A percentile compares a stretch with the other conserved stretches of the same genome.
Evolutionary conservation across 2,329 filamentous ascomycete species (phyloP).

Genomic region (Aurifilum marmelostoma): DNA sequence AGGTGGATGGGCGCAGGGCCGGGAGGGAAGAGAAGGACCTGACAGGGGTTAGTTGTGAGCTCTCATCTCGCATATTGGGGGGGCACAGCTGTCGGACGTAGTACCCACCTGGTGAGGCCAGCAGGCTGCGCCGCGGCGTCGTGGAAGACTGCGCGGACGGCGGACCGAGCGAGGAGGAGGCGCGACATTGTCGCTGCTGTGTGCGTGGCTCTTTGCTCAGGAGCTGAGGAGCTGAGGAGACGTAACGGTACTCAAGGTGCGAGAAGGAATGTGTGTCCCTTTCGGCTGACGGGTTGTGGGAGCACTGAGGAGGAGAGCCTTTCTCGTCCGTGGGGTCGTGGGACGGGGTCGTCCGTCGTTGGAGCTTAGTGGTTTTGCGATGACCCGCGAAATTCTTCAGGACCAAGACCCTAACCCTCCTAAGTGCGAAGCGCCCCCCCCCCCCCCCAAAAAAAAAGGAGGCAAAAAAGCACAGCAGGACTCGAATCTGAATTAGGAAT

Average conservation of each 20-base stretch:
- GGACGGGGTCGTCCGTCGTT: not conserved
- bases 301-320: not conserved
- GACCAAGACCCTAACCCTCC: slow-evolving; percentile 5
- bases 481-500: not conserved
- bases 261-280: too few relatives aligned
- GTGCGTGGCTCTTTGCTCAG: not conserved
- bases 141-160: slow-evolving; percentile 26
- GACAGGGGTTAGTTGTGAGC: not conserved
- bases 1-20: slow-evolving; percentile 51
- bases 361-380: slow-evolving; percentile 3
- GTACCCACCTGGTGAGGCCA: slow-evolving; percentile 20
- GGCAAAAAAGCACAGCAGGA: too few relatives aligned
- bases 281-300: not conserved
- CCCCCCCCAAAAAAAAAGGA: too few relatives aligned
- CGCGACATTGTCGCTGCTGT: slow-evolving; percentile 20
- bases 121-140: slow-evolving; percentile 21
- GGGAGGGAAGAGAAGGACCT: slow-evolving; percentile 49
- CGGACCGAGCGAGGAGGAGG: slow-evolving; percentile 22
- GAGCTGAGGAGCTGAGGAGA: not conserved
- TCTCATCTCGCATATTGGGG: not conserved
- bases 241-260: not conserved
- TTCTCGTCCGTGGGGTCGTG: not conserved
- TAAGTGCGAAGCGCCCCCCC: not conserved
- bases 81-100: not conserved
- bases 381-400: slow-evolving; percentile 15